Evolutionary conservation across 495 filamentous ascomycete genomes (phyloP).

Genomic region (Hypoxylon fuscum): DNA sequence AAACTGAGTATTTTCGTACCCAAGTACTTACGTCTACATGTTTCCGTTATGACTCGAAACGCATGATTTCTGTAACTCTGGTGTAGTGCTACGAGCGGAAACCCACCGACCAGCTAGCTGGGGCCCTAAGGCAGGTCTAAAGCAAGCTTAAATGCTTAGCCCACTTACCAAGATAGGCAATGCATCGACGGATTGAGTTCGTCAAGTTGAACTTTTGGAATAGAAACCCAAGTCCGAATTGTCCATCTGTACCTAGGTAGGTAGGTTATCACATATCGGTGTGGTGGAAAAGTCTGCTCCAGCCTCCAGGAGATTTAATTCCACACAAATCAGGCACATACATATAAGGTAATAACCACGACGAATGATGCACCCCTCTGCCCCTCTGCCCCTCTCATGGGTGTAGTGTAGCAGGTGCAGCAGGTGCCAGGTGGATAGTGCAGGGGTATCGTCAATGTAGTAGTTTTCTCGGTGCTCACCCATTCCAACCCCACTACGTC

Average conservation of each 20-base stretch:
- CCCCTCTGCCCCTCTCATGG: conserved; percentile 32
- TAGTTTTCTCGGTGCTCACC: conserved; percentile 35
- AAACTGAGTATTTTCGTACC: conserved; percentile 9
- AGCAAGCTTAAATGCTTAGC: conserved; percentile 37
- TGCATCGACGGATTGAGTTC: not conserved
- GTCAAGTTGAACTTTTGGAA: too few relatives aligned
- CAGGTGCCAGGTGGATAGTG: conserved; percentile 29
- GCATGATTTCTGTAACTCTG: conserved; percentile 6
- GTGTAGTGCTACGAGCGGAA: conserved; percentile 17
- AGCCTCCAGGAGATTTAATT: conserved; percentile 28
- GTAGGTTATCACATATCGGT: not conserved
- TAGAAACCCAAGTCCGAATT: too few relatives aligned
- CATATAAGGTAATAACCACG: conserved; percentile 35
- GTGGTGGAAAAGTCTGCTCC: conserved; percentile 3
- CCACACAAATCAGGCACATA: conserved; percentile 22
- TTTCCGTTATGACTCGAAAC: not conserved
- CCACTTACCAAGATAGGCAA: conserved; percentile 40
- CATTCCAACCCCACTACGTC: conserved; percentile 41
- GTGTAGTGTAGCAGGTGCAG: conserved; percentile 7
- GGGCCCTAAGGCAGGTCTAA: conserved; percentile 31
- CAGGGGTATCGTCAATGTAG: conserved; percentile 30
- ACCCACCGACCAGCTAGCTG: conserved; percentile 34
- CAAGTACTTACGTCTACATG: conserved; percentile 11
- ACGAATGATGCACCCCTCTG: conserved; percentile 37
- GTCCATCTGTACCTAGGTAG: too few relatives aligned